Evolutionary conservation across 1,139 yeast genomes (phyloP).

Genomic region (Suhomyces anneliseae): DNA sequence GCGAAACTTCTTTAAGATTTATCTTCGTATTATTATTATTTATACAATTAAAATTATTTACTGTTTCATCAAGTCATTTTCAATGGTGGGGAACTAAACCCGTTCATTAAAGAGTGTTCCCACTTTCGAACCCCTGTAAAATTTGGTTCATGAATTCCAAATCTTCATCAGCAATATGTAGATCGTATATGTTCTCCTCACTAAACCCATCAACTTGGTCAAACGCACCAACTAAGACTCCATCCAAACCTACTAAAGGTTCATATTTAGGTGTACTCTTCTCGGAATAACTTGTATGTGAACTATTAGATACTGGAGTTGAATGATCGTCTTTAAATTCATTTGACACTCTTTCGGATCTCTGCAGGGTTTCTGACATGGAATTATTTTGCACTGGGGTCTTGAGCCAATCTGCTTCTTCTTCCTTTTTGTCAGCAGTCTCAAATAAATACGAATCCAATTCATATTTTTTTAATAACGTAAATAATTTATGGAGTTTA

Average conservation of each 20-base stretch:
- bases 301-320: background rate
- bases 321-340: background rate
- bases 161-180: slow-evolving; percentile 18
- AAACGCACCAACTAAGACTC: background rate
- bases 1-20: too few species aligned
- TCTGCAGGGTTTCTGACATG: background rate
- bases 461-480: slow-evolving; percentile 3
- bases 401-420: background rate
- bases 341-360: background rate
- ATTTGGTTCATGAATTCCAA: slow-evolving; percentile 18
- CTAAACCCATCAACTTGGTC: background rate
- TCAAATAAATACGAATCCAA: background rate
- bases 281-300: background rate
- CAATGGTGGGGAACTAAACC: too few species aligned
- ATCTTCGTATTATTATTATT: too few species aligned
- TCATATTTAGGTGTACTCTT: background rate
- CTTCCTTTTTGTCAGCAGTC: too few species aligned
- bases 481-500: slow-evolving; percentile 4
- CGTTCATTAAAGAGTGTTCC: background rate
- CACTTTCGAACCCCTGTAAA: slow-evolving; percentile 10
- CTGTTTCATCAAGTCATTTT: too few species aligned
- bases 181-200: background rate
- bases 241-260: background rate
- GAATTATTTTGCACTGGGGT: background rate
- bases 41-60: too few species aligned